These are phyloP conservation scores for Aphanomyces invadans DNA, from an alignment of 352 stramenopile genomes.

Conservation along the genomic window DNA sequence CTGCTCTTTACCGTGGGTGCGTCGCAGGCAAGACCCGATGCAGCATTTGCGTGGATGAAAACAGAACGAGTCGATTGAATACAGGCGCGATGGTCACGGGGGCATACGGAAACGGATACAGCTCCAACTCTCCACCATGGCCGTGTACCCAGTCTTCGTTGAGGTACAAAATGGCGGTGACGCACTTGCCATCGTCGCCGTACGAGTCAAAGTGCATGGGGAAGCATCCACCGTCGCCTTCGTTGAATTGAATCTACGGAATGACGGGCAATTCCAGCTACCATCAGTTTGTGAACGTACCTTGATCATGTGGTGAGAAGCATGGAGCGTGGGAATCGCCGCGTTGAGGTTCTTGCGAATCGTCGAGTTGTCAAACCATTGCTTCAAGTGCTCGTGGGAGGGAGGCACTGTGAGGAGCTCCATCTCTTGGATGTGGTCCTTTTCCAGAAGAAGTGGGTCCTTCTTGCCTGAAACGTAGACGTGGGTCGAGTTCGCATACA, in stretches of 20 bases:
- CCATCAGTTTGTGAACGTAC: too few relatives aligned
- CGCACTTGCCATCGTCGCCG: slow-evolving; percentile 69
- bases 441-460: slow-evolving; percentile 49
- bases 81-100: slow-evolving; percentile 42
- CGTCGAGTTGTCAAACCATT: slow-evolving; percentile 27
- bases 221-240: slow-evolving; percentile 70
- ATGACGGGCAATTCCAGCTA: too few relatives aligned
- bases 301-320: slow-evolving; percentile 28
- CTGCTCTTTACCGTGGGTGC: slow-evolving; percentile 29
- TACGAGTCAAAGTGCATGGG: slow-evolving; percentile 83
- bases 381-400: slow-evolving; percentile 30
- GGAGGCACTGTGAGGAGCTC: slow-evolving; percentile 52
- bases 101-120: slow-evolving; percentile 69
- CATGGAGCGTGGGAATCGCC: slow-evolving; percentile 39
- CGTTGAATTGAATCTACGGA: slow-evolving; percentile 79
- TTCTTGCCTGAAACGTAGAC: slow-evolving; percentile 36
- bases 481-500: slow-evolving; percentile 77
- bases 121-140: slow-evolving; percentile 70
- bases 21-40: slow-evolving; percentile 54
- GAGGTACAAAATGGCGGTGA: slow-evolving; percentile 79
- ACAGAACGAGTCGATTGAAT: slow-evolving; percentile 65
- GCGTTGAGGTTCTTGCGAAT: slow-evolving; percentile 55
- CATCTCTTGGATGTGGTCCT: slow-evolving; percentile 73
- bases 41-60: slow-evolving; percentile 72
- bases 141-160: slow-evolving; percentile 64